Evolutionary conservation across 1,284 basidiomycete genomes (phyloP), one percentile per base, ranked within the genome.

Genomic region (Ganoderma leucocontextum): DNA sequence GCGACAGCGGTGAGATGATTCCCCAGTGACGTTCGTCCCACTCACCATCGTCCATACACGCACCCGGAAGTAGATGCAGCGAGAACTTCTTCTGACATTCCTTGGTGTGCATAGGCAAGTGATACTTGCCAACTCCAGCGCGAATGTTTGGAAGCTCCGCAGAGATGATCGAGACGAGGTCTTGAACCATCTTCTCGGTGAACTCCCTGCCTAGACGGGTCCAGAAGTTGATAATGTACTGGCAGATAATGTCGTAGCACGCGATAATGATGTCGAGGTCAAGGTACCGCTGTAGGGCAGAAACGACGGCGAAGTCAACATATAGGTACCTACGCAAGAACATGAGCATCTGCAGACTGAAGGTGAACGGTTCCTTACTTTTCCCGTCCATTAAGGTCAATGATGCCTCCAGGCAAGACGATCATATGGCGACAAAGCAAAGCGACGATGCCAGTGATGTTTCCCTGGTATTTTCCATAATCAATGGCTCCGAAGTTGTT

Each of bases 31-130:
- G 67, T 55, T 78, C 76, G 0, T 49, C 38, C 0, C 64, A 66
- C 58, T 78, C 75, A 2, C 77, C 76, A 41, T 75, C 74, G 4
- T 65, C 72, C 60, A 66, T 44, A 1, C 60, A 72, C 1, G 59
- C 53, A 1, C 76, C 69, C 2, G 66, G 72, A 2, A 70, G 52
- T 19, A 47, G 74, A 25, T 39, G 36, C 4, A 59, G 57, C 1
- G 60, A 61, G 41, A 29, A 61, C 17, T 33, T 22, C 6, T 17
- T 17, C 9, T 66, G 70, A 57, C 76, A 78, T n/a, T 58, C 42
- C 19, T 29, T 22, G 25, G 41, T 71, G 63, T 78, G 76, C 19
- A 68, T 73, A 1, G 62, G 61, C 2, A 70, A 55, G 57, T 78
- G 76, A 38, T 73, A 76, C 57, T 74, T 75, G 12, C 72, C 76